Base-by-base conservation (phyloP, 1,284 basidiomycete species). In the Amylostereum areolatum region DNA sequence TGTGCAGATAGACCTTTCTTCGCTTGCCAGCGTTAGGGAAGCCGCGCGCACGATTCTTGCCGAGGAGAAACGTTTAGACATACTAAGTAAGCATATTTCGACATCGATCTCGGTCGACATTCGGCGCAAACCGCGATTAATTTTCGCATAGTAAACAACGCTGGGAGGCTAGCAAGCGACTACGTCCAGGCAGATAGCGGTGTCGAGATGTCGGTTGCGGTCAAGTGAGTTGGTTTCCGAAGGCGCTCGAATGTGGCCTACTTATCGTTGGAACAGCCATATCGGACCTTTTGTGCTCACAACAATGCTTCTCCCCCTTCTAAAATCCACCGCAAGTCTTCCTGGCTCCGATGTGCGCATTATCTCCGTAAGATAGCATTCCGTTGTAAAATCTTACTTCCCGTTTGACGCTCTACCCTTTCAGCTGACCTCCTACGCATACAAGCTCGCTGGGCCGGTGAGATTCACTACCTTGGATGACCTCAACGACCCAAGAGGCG, bases 381-480 rank as follows among this genome's bases (percentile, higher is more conserved):
- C 10, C 11, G 12, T 28, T 12, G 7, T 10, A 35, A 5, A 25
- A 35, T 25, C 9, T 18, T 35, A 4, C 5, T 18, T 45, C 7
- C 24, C 18, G 32, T 45, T 18, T n/a, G 12, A n/a, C 9, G 31
- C 27, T 42, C 41, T 30, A 7, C 12, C 31, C 18, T 11, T 24
- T 6, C 29, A 29, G 32, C 29, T 50, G 10, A 4, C 11, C 6
- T 24, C 10, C 32, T 12, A 5, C 29, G 55, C 54, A 36, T 63
- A 24, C 52, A 55, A 30, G 42, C 60, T 10, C 18, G 62, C 4
- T 52, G 53, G 0, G 47, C 52, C 6, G 46, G 59, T 10, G 3
- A 39, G 25, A 41, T 77, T 74, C 58, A 59, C 59, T 12, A 62
- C 57, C 41, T 42, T 70, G 3, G 65, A 71, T 4, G 72, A 73